A percentile compares a stretch with the other conserved stretches of the same genome.
Evolutionary conservation across 805 yeast species (phyloP).

Genomic region (Peterozyma xylosa): DNA sequence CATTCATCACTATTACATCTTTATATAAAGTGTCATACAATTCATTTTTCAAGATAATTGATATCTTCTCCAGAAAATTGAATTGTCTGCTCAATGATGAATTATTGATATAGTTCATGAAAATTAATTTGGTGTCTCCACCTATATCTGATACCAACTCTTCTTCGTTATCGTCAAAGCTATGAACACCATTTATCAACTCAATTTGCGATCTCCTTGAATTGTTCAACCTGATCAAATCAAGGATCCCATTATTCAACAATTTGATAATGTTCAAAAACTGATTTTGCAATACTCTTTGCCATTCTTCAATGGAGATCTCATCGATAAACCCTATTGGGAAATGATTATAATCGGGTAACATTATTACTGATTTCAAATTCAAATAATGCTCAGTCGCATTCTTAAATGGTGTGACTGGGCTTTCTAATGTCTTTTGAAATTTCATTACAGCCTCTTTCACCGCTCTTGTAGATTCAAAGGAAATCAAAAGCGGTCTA

Average conservation of each 20-base stretch:
- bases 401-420: not conserved
- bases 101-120: conserved; percentile 18
- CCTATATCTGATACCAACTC: conserved; percentile 10
- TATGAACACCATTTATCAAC: conserved; percentile 12
- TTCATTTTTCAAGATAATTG: conserved; percentile 4
- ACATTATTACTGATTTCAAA: conserved; percentile 46
- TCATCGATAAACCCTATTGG: conserved; percentile 24
- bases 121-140: conserved; percentile 21
- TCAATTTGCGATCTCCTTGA: conserved; percentile 16
- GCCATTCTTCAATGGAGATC: conserved; percentile 18
- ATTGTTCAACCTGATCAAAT: conserved; percentile 21
- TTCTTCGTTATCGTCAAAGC: conserved; percentile 1
- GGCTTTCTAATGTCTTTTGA: conserved; percentile 38
- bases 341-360: conserved; percentile 47
- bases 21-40: conserved; percentile 1
- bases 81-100: not conserved
- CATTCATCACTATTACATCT: conserved; percentile 1
- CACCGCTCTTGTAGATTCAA: conserved; percentile 30
- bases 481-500: conserved; percentile 52
- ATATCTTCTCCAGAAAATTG: conserved; percentile 5
- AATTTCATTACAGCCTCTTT: conserved; percentile 43
- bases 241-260: conserved; percentile 20
- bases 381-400: not conserved
- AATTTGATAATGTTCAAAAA: conserved; percentile 18
- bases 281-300: conserved; percentile 17